Evolutionary conservation across 495 filamentous ascomycete species (phyloP), one percentile per base, ranked within the genome.

Genomic region (Cenococcum geophilum): DNA sequence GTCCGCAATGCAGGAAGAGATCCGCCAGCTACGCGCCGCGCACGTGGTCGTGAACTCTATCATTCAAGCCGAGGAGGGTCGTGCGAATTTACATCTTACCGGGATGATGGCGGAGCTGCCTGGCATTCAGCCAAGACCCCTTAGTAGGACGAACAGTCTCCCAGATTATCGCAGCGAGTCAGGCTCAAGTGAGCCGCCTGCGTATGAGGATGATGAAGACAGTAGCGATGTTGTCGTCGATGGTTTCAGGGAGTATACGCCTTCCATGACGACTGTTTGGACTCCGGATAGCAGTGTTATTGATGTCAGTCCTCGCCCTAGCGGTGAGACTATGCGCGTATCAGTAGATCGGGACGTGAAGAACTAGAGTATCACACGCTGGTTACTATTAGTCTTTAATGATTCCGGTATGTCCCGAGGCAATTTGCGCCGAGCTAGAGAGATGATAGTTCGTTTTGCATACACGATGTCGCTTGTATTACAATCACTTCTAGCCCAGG

Each of bases 1-100:
- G 56, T 66, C 68, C 18, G 69, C 73, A 22, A 76, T 77, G 74
- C 74, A 75, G 57, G 73, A 70, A 12, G 74, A 77, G 60, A 74
- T 77, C 57, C 59, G 64, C 3, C 68, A 71, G 49, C 63, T 77
- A 10, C 61, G 69, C 10, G 58, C 67, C 8, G 73, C 72, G 3
- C 68, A 71, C 43, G 67, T 65, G 22, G 69, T 73, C 43, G 73
- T 75, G 2, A 65, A 67, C 37, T 58, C 52, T 12, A 36, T 74
- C 11, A 63, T 75, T 4, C 52, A 59, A 23, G 67, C 65, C 18
- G 66, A 70, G 37, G 65, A 68, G 66, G 70, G 70, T 12, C 61
- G 64, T 10, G 21, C 54, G 54, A 16, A 14, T 12, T 18, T 22
- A 22, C 32, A 22, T 56, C 12, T 22, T 16, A 16, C 23, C 0